Base-by-base conservation (phyloP, 106 monocot species). In the Acorus gramineus region DNA sequence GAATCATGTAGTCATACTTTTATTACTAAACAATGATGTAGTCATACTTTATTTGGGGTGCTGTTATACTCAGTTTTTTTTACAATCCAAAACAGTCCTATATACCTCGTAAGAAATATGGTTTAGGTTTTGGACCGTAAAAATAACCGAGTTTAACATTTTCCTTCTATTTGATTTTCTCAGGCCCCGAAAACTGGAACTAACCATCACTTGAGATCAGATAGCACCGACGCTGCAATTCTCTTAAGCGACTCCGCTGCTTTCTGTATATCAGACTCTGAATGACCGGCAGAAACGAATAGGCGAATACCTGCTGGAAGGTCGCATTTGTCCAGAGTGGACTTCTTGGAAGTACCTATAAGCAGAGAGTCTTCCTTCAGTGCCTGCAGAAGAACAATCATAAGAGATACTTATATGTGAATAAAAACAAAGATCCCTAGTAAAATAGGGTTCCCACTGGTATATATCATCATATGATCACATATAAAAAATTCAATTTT, bases 331-430 rank as follows among this genome's bases (percentile, higher is more conserved):
- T 86, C 86, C 69, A 86, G 59, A 59, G 28, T 52, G 4, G 86
- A 86, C 61, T 70, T 79, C 63, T 86, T 86, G 47, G 76, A 73
- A 7, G 82, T 73, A 62, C 76, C 86, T 47, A 82, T 57, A 53
- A 82, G 76, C 57, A 86, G 79, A 7, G 72, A 72, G 52, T 82
- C 79, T 65, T 86, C 82, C 67, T 79, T 64, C 64, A 86, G 61
- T n/a, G 70, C 73, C 79, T 76, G 72, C 56, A 45, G 10, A 45
- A 44, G 8, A 5, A 5, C 5, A 43, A 61, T 28, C 28, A 61
- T 8, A 11, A 13, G 44, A 51, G 10, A 52, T 7, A 42, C 9
- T 46, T n/a, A 4, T 28, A 28, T 28, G 28, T 28, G 28, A 28
- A 28, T 28, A 28, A 28, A 28, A 28, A 28, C 28, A 65, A 57